phyloP scores from a whole-genome alignment of 805 yeast species.

The Candida chauliodis region DNA sequence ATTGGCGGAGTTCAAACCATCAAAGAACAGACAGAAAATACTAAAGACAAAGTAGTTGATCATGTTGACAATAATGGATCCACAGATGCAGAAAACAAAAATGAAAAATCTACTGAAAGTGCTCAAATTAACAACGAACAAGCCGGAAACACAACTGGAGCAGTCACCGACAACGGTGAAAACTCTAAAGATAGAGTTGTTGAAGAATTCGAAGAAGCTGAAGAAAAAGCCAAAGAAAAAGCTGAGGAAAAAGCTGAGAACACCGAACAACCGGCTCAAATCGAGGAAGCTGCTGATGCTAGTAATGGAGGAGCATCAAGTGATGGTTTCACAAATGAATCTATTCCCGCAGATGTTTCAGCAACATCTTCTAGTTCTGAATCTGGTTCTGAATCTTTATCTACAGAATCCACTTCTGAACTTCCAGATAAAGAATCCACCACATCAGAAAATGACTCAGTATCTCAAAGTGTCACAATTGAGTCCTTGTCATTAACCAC shows the following conservation, averaged over 20 bases:
- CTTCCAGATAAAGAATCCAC: no score
- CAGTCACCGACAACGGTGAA: background rate
- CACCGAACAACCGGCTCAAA: background rate
- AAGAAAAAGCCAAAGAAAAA: no score
- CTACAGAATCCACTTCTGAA: no score
- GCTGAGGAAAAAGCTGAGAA: background rate
- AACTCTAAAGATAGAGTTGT: background rate
- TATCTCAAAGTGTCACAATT: no score
- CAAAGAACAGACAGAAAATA: background rate
- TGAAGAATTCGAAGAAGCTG: background rate
- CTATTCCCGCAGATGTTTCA: background rate
- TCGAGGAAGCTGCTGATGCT: background rate
- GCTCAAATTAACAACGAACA: background rate
- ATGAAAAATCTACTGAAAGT: background rate
- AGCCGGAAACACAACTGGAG: background rate
- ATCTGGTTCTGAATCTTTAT: background rate
- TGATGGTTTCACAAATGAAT: background rate
- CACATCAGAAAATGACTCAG: no score
- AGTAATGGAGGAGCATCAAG: background rate
- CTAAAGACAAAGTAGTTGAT: background rate
- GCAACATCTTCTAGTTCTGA: background rate
- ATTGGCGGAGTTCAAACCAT: background rate
- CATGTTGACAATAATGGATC: background rate
- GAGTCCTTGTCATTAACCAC: no score
- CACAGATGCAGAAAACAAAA: conserved; percentile 2